A percentile compares a stretch with the other conserved stretches of the same genome.
Conservation (phyloP, 495 filamentous ascomycete genomes). For the Schizothecium vesticola region DNA sequence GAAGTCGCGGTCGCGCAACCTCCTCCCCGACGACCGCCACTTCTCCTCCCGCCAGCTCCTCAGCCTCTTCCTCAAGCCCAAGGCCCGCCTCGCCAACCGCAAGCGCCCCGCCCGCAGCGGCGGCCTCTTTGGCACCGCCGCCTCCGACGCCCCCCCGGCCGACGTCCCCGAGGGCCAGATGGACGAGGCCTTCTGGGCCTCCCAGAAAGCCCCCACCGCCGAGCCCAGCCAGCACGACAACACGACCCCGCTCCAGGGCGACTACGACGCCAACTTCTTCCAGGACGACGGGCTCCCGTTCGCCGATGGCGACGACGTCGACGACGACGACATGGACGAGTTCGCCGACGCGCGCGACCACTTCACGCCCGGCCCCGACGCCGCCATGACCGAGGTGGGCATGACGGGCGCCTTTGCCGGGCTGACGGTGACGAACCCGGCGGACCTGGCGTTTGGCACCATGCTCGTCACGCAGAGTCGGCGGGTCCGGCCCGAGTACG, state of each 20-base stretch:
- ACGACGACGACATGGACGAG: conserved; percentile 66
- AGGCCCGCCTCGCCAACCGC: conserved; percentile 61
- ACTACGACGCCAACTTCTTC: conserved; percentile 98
- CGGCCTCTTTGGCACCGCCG: conserved; percentile 29
- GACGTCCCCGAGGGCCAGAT: conserved; percentile 66
- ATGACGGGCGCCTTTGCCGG: conserved; percentile 46
- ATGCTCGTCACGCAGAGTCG: conserved; percentile 88
- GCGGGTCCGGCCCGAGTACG: conserved; percentile 83
- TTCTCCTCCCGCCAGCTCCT: conserved; percentile 92
- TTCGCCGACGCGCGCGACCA: conserved; percentile 91
- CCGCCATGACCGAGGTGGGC: conserved; percentile 31
- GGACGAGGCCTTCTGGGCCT: conserved; percentile 95
- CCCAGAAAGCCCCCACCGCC: conserved; percentile 54
- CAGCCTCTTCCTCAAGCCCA: conserved; percentile 89
- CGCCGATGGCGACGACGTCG: conserved; percentile 58
- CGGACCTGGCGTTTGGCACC: conserved; percentile 72
- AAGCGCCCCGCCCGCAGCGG: conserved; percentile 26
- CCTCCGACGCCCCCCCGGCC: conserved; percentile 17
- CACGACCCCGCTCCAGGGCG: conserved; percentile 48
- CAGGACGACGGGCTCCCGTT: conserved; percentile 84
- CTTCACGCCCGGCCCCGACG: conserved; percentile 62
- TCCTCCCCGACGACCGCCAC: conserved; percentile 96
- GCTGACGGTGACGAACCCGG: conserved; percentile 45
- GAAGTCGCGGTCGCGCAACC: conserved; percentile 87
- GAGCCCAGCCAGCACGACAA: conserved; percentile 24